Percentiles rank a stretch among this genome's conserved stretches.
Evolutionary conservation across 805 yeast genomes (phyloP).

Genomic region (Blastobotrys attinorum): DNA sequence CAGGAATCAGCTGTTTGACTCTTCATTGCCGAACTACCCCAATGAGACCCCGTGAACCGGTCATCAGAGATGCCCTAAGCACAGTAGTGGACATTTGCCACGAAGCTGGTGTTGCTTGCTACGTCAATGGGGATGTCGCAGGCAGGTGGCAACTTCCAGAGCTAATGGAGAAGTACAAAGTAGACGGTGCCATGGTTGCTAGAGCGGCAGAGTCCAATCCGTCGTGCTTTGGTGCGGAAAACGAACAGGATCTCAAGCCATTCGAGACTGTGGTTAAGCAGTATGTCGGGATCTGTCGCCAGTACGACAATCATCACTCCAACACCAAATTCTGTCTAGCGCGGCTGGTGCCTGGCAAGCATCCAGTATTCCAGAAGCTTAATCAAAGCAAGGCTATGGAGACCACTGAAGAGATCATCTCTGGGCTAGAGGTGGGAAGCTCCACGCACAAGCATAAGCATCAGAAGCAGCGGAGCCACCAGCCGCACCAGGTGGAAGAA

Average conservation of each 20-base stretch:
- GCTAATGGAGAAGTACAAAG: slow-evolving; percentile 46
- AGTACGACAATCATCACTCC: slow-evolving; percentile 54
- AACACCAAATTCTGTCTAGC: slow-evolving; percentile 77
- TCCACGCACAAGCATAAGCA: neutral
- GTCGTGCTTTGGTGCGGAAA: slow-evolving; percentile 46
- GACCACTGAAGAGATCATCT: slow-evolving; percentile 6
- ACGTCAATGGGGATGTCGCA: slow-evolving; percentile 72
- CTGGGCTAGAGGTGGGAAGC: neutral
- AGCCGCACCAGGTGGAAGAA: neutral
- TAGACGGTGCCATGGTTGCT: slow-evolving; percentile 88
- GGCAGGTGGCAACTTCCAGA: slow-evolving; percentile 45
- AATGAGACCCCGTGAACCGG: slow-evolving; percentile 78
- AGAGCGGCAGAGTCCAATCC: slow-evolving; percentile 85
- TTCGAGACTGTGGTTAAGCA: slow-evolving; percentile 53
- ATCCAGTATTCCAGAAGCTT: slow-evolving; percentile 48
- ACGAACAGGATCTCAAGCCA: slow-evolving; percentile 31
- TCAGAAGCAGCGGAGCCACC: neutral
- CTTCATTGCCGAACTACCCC: slow-evolving; percentile 84
- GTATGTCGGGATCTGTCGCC: slow-evolving; percentile 44
- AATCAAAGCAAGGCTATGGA: slow-evolving; percentile 44
- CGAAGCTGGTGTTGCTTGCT: slow-evolving; percentile 56
- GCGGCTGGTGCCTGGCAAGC: slow-evolving; percentile 73
- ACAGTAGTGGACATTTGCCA: slow-evolving; percentile 56
- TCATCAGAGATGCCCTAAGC: slow-evolving; percentile 61
- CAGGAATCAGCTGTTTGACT: slow-evolving; percentile 82